Conservation (phyloP, 352 stramenopile genomes). For the Phytophthora rubi region DNA sequence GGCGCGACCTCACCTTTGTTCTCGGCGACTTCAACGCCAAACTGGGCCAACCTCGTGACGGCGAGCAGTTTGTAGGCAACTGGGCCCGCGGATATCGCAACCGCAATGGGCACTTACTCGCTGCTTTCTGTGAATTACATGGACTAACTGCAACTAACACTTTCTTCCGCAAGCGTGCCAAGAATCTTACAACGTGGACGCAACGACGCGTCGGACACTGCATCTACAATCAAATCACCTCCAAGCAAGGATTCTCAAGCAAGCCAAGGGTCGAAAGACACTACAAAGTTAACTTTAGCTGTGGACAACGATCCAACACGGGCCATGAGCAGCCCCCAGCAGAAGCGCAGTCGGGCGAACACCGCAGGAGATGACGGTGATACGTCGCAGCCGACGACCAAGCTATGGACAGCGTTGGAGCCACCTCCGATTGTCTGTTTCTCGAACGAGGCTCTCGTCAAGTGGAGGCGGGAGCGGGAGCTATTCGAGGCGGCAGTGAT, state of each 20-base stretch:
- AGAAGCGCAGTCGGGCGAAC: not conserved
- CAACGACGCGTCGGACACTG: no score
- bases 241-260: conserved; percentile 1
- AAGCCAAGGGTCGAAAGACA: conserved; percentile 2
- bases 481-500: not conserved
- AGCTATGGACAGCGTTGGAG: not conserved
- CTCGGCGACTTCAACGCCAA: no score
- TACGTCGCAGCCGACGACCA: not conserved
- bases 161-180: no score
- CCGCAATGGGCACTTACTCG: no score
- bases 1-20: no score
- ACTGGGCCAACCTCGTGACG: no score
- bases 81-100: no score
- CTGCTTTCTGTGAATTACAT: no score
- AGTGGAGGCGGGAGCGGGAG: not conserved
- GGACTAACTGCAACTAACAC: no score
- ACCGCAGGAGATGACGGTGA: not conserved
- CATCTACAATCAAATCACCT: no score
- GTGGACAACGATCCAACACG: not conserved
- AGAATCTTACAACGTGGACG: no score
- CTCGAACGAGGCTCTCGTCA: not conserved
- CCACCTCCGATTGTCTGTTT: not conserved
- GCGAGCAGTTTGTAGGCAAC: no score
- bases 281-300: not conserved
- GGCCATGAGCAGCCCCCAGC: not conserved